Evolutionary conservation across 352 stramenopile genomes (phyloP).

Genomic region (Albugo candida): DNA sequence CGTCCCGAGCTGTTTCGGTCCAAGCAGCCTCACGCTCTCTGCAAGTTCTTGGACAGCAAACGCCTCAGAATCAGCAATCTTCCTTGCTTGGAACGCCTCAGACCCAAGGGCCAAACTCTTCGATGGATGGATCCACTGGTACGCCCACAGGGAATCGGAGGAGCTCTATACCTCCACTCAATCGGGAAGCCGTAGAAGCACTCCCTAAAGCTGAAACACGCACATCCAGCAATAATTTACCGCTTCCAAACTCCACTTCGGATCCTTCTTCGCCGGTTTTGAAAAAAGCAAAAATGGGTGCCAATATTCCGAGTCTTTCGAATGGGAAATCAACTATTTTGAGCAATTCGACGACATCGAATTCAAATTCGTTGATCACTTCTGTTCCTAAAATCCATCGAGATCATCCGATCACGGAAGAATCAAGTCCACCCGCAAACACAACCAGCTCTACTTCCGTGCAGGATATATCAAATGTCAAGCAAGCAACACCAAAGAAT

Average conservation of each 20-base stretch:
- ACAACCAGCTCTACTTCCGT: constrained; percentile 13
- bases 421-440: constrained; percentile 32
- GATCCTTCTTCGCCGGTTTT: constrained; percentile 25
- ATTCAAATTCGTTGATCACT: constrained; percentile 13
- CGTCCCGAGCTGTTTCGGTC: constrained; percentile 42
- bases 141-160: constrained; percentile 27
- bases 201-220: constrained; percentile 11
- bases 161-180: constrained; percentile 43
- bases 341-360: constrained; percentile 9
- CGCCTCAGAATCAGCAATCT: constrained; percentile 10
- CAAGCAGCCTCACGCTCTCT: constrained; percentile 49
- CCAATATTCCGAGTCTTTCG: constrained; percentile 35
- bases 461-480: constrained; percentile 9
- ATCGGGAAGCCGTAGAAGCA: constrained; percentile 21
- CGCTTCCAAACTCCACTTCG: constrained; percentile 10
- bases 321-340: constrained; percentile 38
- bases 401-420: constrained; percentile 24
- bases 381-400: constrained; percentile 41
- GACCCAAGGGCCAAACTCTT: constrained; percentile 1
- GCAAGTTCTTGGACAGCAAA: constrained; percentile 34
- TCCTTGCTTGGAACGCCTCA: constrained; percentile 6
- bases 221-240: constrained; percentile 10
- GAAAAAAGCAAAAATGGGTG: constrained; percentile 52
- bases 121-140: constrained; percentile 21
- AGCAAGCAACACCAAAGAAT: constrained; percentile 7